Base-by-base conservation (phyloP, 1,139 yeast species). In the Blastobotrys serpentis region DNA sequence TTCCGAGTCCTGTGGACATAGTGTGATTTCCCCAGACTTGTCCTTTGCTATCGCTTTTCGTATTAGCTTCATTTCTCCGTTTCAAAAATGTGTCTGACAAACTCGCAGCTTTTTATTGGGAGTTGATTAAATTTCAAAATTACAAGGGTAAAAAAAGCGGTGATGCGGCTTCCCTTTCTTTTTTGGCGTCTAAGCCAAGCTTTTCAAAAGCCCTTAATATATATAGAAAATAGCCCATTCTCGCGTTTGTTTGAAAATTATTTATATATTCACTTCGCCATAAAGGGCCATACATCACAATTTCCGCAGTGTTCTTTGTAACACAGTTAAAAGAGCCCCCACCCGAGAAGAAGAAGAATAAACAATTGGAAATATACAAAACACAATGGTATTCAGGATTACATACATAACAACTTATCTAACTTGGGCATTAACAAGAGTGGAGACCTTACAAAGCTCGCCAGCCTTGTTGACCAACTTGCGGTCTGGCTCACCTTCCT, bases 1-100 rank as follows among this genome's bases (percentile, higher is more conserved):
- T 60, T 92, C 98, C 36, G 87, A 81, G 60, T 92, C 98, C 60
- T 89, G 88, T 0, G 97, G 92, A 2, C 79, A 71, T 14, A 90
- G 67, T 0, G 84, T 75, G 13, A 87, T 75, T 2, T 75, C 71
- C 11, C 92, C 95, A 56, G 82, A 75, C 50, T 77, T 73, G 58
- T 84, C 88, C 58, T 79, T 81, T 52, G 79, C 82, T 44, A 82
- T 69, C 22, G 64, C 64, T 51, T 77, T 74, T 40, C 74, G 68
- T 4, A 81, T 62, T 26, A 81, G 67, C 66, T 80, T 82, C 86
- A 81, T 81, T 6, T 25, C 33, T n/a, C 13, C 8, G 13, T 14
- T 16, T 13, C 13, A 30, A 6, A 23, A 23, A 6, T 6, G 6
- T 23, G 14, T 5, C 34, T 30, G 34, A 30, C 34, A 30, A 30